Percentiles rank a stretch among this genome's conserved stretches.
Evolutionary conservation across 2,329 filamentous ascomycete species (phyloP).

Genomic region (Amauroascus verrucosus): DNA sequence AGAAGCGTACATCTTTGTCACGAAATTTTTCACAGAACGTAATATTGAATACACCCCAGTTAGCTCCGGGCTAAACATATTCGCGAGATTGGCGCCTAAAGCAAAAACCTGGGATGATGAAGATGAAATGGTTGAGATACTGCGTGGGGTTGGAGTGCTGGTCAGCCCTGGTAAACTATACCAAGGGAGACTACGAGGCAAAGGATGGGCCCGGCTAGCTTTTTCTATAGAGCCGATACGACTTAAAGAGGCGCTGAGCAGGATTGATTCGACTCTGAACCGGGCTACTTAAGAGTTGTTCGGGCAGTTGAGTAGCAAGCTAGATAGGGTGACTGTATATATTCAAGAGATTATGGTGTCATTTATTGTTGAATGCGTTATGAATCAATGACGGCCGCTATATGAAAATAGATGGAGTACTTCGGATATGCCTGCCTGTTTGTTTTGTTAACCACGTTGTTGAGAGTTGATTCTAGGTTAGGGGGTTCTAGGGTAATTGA

Average conservation of each 20-base stretch:
- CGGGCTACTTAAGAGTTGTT: too few relatives aligned
- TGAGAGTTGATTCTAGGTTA: too few relatives aligned
- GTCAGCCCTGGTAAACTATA: slow-evolving; percentile 19
- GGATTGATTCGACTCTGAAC: slow-evolving; percentile 15
- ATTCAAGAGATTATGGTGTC: too few relatives aligned
- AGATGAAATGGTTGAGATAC: slow-evolving; percentile 13
- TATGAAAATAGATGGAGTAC: too few relatives aligned
- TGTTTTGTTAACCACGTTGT: too few relatives aligned
- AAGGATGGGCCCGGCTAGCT: slow-evolving; percentile 22
- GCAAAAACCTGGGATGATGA: slow-evolving; percentile 23
- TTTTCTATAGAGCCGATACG: slow-evolving; percentile 19
- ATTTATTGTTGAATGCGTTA: too few relatives aligned
- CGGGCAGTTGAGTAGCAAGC: too few relatives aligned
- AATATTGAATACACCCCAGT: slow-evolving; percentile 21
- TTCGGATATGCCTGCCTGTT: too few relatives aligned
- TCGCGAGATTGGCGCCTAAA: slow-evolving; percentile 17
- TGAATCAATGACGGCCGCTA: too few relatives aligned
- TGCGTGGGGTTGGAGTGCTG: slow-evolving; percentile 20
- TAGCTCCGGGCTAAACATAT: slow-evolving; percentile 22
- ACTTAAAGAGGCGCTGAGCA: slow-evolving; percentile 17
- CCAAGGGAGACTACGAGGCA: slow-evolving; percentile 18
- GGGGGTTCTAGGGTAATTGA: too few relatives aligned
- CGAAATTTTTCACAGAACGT: slow-evolving; percentile 19
- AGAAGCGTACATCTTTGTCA: slow-evolving; percentile 20
- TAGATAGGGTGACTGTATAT: too few relatives aligned